phyloP scores from a whole-genome alignment of 108 stramenopile genomes.

The Pinguiococcus pyrenoidosus region DNA sequence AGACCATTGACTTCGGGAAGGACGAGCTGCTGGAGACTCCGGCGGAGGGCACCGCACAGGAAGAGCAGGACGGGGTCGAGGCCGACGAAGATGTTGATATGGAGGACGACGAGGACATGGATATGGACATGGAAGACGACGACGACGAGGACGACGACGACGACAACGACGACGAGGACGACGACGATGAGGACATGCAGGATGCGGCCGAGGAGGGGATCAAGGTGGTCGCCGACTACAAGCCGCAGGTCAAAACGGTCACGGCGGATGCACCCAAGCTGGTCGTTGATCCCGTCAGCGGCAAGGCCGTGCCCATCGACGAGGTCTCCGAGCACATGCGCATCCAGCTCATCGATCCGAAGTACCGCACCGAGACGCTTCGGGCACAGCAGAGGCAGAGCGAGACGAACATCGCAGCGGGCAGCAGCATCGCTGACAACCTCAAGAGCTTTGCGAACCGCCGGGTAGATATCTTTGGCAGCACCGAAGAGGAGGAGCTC shows the following conservation, averaged over 20 bases:
- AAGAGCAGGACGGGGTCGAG: neutral
- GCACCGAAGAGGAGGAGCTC: constrained; percentile 25
- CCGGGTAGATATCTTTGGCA: constrained; percentile 40
- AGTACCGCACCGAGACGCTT: constrained; percentile 74
- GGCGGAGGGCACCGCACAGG: constrained; percentile 1
- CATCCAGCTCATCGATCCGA: constrained; percentile 87
- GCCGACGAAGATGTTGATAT: neutral
- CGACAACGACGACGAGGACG: constrained; percentile 27
- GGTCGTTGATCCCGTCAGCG: constrained; percentile 84
- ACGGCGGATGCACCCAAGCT: constrained; percentile 39
- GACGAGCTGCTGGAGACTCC: constrained; percentile 67
- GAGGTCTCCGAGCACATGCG: constrained; percentile 91
- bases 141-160: constrained; percentile 64
- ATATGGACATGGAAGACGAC: constrained; percentile 55
- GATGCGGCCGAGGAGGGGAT: constrained; percentile 37
- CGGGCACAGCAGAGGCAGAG: constrained; percentile 81
- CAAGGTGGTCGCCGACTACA: constrained; percentile 66
- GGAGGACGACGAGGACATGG: constrained; percentile 14
- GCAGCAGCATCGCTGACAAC: constrained; percentile 73
- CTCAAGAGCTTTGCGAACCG: constrained; percentile 39
- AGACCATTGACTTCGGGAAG: constrained; percentile 79
- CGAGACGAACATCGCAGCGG: constrained; percentile 73
- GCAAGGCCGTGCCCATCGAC: constrained; percentile 61
- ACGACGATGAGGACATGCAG: neutral
- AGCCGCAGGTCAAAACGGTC: constrained; percentile 54